Evolutionary conservation across 139 green algal species (phyloP).

Genomic region (Cymbomonas tetramitiformis): DNA sequence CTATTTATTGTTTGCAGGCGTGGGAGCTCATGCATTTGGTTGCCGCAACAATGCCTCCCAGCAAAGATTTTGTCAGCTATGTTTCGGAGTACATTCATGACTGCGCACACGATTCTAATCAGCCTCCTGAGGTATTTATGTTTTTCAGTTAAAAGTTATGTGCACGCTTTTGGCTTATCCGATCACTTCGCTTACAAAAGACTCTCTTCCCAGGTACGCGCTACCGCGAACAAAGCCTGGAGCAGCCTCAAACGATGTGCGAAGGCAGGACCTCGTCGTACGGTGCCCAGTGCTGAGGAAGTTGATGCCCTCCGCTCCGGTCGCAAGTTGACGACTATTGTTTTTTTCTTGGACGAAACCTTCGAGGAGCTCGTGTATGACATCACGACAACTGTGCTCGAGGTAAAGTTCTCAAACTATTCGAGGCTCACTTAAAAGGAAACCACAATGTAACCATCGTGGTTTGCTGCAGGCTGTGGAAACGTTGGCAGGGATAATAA

Average conservation of each 20-base stretch:
- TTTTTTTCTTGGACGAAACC: conserved; percentile 90
- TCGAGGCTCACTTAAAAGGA: too few species aligned
- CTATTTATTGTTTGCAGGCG: too few species aligned
- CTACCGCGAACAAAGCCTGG: conserved; percentile 48
- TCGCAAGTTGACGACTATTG: conserved; percentile 51
- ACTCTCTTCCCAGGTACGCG: conserved; percentile 17
- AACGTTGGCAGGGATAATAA: conserved; percentile 67
- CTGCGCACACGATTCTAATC: conserved; percentile 33
- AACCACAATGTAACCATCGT: too few species aligned
- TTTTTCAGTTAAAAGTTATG: too few species aligned
- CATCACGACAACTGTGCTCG: conserved; percentile 64
- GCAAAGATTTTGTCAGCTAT: conserved; percentile 58
- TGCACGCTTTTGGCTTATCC: too few species aligned
- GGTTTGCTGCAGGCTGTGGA: conserved; percentile 85
- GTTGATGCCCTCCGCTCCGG: conserved; percentile 61
- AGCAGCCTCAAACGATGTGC: conserved; percentile 65
- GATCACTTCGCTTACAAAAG: too few species aligned
- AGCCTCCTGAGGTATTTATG: too few species aligned
- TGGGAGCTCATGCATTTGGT: conserved; percentile 85
- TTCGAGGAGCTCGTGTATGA: conserved; percentile 88
- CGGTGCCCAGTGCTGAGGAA: conserved; percentile 71
- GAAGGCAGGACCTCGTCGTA: conserved; percentile 67
- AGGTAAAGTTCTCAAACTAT: too few species aligned
- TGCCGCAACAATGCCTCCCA: conserved; percentile 64
- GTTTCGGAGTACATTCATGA: conserved; percentile 72